Conservation (phyloP, 169 alveolate genomes). For the Ichthyophthirius multifiliis region DNA sequence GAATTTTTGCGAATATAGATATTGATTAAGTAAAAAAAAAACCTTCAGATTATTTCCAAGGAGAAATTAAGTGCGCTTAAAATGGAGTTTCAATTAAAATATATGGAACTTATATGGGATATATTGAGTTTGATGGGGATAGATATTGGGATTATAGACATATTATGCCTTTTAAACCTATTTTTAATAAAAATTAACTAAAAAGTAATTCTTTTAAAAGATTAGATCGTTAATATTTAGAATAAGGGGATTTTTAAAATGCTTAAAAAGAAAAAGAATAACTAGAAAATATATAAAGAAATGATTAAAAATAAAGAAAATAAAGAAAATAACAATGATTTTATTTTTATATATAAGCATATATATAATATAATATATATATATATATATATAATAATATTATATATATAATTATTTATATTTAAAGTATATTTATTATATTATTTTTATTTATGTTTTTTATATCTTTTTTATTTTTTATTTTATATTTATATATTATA, state of each 20-base stretch:
- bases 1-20: constrained; percentile 22
- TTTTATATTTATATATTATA: no score
- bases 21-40: constrained; percentile 33
- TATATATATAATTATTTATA: no score
- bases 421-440: no score
- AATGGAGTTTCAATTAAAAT: constrained; percentile 49
- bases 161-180: constrained; percentile 46
- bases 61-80: constrained; percentile 52
- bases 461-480: no score
- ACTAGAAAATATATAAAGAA: constrained; percentile 65
- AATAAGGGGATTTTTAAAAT: constrained; percentile 43
- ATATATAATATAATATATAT: no score
- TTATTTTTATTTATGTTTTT: no score
- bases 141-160: constrained; percentile 79
- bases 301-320: constrained; percentile 71
- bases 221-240: constrained; percentile 39
- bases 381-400: no score
- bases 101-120: constrained; percentile 74
- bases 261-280: constrained; percentile 68
- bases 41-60: constrained; percentile 62
- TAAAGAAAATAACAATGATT: no score
- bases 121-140: constrained; percentile 69
- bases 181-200: constrained; percentile 8
- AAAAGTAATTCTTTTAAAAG: constrained; percentile 36
- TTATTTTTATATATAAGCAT: no score